Evolutionary conservation across 805 yeast genomes (phyloP).

Genomic region (Suhomyces kilbournensis): DNA sequence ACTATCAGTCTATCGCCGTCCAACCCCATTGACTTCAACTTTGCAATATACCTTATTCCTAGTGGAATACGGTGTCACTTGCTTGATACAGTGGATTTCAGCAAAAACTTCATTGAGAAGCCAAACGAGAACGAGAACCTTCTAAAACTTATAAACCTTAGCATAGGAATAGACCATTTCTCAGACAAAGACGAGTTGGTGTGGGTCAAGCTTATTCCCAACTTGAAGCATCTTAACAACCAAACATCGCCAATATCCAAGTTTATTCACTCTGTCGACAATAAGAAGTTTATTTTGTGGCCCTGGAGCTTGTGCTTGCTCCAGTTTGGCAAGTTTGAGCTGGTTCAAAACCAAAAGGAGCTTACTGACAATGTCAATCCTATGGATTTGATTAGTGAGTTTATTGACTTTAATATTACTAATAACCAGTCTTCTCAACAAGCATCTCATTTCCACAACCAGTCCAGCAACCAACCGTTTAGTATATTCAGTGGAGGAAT

Average conservation of each 20-base stretch:
- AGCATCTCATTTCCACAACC: neutral
- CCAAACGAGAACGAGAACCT: conserved; percentile 25
- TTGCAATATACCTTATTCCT: conserved; percentile 39
- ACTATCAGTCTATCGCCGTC: neutral
- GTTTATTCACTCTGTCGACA: conserved; percentile 52
- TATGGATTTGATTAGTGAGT: conserved; percentile 31
- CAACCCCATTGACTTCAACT: conserved; percentile 17
- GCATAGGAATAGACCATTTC: conserved; percentile 31
- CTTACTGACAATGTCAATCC: conserved; percentile 22
- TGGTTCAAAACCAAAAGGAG: neutral
- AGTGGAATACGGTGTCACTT: conserved; percentile 44
- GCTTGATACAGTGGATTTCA: conserved; percentile 27
- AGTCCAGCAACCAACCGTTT: conserved; percentile 8
- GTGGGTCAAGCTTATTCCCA: conserved; percentile 72
- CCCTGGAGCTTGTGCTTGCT: conserved; percentile 64
- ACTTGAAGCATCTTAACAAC: conserved; percentile 64
- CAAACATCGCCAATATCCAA: conserved; percentile 60
- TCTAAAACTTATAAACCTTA: conserved; percentile 29
- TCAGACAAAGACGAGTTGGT: conserved; percentile 21
- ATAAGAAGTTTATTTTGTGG: conserved; percentile 63
- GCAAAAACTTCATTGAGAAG: conserved; percentile 16
- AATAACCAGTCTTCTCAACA: conserved; percentile 11
- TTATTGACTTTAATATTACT: conserved; percentile 32
- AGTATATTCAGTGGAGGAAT: conserved; percentile 14
- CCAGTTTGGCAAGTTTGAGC: conserved; percentile 44